Evolutionary conservation across 2,329 filamentous ascomycete species (phyloP).

Genomic region (Cercospora sesami): DNA sequence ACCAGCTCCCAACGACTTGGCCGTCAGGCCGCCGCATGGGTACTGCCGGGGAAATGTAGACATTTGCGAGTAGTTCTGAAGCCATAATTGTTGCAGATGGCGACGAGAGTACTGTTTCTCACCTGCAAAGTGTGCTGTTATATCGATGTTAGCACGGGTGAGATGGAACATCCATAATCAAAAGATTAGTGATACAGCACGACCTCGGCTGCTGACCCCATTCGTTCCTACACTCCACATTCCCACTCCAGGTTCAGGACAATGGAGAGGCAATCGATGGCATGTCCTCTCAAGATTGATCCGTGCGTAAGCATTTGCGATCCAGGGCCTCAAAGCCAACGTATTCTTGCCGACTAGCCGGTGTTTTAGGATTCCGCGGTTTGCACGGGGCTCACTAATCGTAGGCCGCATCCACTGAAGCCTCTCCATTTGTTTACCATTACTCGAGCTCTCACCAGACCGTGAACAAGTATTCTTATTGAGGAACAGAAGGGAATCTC

Average conservation of each 20-base stretch:
- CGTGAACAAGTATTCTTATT: background rate
- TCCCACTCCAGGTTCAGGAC: background rate
- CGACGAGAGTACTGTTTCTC: background rate
- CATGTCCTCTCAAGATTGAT: background rate
- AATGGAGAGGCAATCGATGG: background rate
- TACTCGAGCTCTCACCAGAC: background rate
- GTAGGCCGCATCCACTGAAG: background rate
- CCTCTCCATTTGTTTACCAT: background rate
- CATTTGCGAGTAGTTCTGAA: background rate
- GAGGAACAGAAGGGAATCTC: too few relatives aligned
- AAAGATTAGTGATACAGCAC: background rate
- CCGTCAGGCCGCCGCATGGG: background rate
- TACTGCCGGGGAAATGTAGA: background rate
- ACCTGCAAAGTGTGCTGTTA: background rate
- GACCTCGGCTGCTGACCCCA: background rate
- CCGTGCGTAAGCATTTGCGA: background rate
- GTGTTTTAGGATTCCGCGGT: background rate
- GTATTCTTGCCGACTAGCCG: background rate
- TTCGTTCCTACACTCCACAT: background rate
- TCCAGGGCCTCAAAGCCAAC: background rate
- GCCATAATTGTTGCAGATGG: background rate
- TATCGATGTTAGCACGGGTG: background rate
- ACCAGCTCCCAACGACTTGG: background rate
- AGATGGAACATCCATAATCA: background rate
- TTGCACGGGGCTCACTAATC: background rate